A percentile compares a stretch with the other conserved stretches of the same genome.
Conservation (phyloP, 768 basidiomycete genomes). For the Tricholoma hemisulphureum region DNA sequence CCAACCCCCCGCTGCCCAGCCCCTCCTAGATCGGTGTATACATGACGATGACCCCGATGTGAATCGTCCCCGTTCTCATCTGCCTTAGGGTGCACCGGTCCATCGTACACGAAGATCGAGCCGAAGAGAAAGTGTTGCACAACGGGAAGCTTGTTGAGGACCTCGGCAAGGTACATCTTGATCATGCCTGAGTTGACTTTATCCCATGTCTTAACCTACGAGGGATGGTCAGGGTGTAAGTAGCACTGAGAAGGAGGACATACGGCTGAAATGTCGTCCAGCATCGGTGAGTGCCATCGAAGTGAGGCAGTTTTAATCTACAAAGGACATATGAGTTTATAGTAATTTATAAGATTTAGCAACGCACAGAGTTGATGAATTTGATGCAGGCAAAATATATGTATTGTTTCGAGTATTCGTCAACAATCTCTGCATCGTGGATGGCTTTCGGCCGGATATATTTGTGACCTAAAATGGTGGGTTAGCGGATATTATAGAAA, state of each 20-base stretch:
- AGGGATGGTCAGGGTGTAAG: background rate
- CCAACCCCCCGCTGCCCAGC: constrained; percentile 55
- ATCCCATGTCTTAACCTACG: constrained; percentile 86
- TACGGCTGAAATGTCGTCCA: constrained; percentile 93
- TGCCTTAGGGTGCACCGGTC: constrained; percentile 42
- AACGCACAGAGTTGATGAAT: constrained; percentile 85
- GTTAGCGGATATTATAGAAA: background rate
- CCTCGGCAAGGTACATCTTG: constrained; percentile 97
- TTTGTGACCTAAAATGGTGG: constrained; percentile 62
- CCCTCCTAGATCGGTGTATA: constrained; percentile 35
- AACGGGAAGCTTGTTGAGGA: constrained; percentile 92
- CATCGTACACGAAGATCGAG: constrained; percentile 68
- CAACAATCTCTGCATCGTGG: constrained; percentile 86
- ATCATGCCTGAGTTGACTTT: constrained; percentile 96
- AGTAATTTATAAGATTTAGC: background rate
- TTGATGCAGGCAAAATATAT: constrained; percentile 96
- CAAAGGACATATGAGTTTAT: background rate
- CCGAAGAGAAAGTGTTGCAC: constrained; percentile 97
- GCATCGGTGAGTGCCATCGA: constrained; percentile 98
- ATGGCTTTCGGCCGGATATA: constrained; percentile 90
- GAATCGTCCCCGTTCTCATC: constrained; percentile 31
- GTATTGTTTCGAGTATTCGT: constrained; percentile 89
- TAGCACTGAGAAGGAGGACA: constrained; percentile 11
- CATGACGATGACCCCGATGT: constrained; percentile 52
- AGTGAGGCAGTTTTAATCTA: constrained; percentile 95